phyloP scores from a whole-genome alignment of 257 asterid genomes.

The Galeopsis tetrahit region DNA sequence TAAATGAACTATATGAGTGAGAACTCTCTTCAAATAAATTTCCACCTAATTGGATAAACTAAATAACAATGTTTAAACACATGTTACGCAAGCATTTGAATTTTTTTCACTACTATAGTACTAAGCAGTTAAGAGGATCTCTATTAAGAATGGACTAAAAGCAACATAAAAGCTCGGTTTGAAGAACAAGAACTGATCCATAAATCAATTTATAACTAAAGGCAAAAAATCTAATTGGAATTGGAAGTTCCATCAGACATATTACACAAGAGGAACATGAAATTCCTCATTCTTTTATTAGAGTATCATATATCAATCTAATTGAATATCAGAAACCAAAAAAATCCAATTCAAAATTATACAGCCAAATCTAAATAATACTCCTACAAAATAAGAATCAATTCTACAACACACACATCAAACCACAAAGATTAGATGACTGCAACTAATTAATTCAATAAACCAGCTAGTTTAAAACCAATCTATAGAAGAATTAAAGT shows the following conservation, averaged over 20 bases:
- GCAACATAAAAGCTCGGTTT: too few relatives aligned
- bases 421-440: conserved; percentile 7
- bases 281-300: conserved; percentile 6
- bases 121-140: conserved; percentile 6
- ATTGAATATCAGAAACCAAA: conserved; percentile 12
- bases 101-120: background rate
- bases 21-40: background rate
- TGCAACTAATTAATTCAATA: conserved; percentile 13
- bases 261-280: conserved; percentile 20
- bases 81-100: background rate
- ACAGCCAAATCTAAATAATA: background rate
- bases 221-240: background rate
- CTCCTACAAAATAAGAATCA: conserved; percentile 26
- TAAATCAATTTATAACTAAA: too few relatives aligned
- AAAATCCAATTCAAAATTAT: conserved; percentile 5
- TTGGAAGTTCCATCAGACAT: conserved; percentile 4
- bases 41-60: background rate
- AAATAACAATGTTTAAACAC: background rate
- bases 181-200: too few relatives aligned
- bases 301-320: conserved; percentile 14
- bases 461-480: conserved; percentile 3
- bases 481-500: conserved; percentile 2
- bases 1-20: background rate
- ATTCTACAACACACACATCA: conserved; percentile 7
- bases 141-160: background rate